These are phyloP conservation scores for Ramaria rubella DNA, from an alignment of 768 basidiomycete genomes.

Conservation along the genomic window DNA sequence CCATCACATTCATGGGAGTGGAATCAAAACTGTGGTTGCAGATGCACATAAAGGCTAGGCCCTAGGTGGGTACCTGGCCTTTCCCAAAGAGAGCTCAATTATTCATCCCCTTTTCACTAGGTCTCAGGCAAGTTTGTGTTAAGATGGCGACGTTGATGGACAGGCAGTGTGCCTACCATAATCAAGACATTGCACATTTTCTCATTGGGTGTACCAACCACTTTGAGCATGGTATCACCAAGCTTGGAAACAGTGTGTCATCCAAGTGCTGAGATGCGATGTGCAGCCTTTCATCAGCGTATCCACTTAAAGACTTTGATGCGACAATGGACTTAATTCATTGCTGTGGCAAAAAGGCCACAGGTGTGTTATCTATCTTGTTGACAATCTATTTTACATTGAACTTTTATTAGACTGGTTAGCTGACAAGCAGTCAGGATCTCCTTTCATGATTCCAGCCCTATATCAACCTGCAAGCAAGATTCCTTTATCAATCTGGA, in stretches of 20 bases:
- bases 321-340: constrained; percentile 14
- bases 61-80: constrained; percentile 11
- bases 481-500: not conserved
- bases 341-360: constrained; percentile 18
- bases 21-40: constrained; percentile 18
- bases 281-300: constrained; percentile 12
- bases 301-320: constrained; percentile 8
- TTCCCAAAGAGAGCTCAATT: not conserved
- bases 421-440: not conserved
- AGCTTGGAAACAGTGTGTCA: not conserved
- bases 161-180: not conserved
- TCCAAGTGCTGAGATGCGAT: not conserved
- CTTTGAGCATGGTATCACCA: not conserved
- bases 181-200: not conserved
- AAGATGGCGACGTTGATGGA: constrained; percentile 10
- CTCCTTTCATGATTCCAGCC: not conserved
- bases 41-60: constrained; percentile 24
- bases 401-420: not conserved
- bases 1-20: constrained; percentile 20
- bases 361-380: not conserved
- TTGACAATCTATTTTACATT: not conserved
- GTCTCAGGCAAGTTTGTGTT: constrained; percentile 13
- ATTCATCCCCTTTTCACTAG: not conserved
- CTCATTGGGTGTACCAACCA: not conserved
- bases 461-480: not conserved